Base-by-base conservation (phyloP, 2,329 filamentous ascomycete genomes). In the Pseudophaeomoniella oleicola region DNA sequence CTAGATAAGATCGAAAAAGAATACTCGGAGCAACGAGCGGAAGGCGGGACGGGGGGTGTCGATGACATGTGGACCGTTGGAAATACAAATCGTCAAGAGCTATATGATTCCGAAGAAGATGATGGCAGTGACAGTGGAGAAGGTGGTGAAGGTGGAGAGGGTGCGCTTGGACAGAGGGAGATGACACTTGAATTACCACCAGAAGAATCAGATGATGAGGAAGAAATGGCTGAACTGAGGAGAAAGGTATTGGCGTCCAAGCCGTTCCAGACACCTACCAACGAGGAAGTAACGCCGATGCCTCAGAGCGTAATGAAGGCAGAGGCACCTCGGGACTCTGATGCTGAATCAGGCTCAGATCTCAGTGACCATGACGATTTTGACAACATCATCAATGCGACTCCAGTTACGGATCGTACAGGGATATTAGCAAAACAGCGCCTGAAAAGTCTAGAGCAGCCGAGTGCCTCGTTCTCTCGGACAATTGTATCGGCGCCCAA, bases 371-470 rank as follows among this genome's bases (percentile, higher is more conserved):
- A 75, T 12, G 80, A 90, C 37, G 80, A 85, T 35, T 94, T 96
- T 52, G 88, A 96, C 52, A 80, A 80, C 46, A 92, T 98, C 56
- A 93, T 94, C 51, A 76, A 87, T 47, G 88, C 90, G 0, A 88
- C 84, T 3, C 85, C 85, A 0, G 75, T 92, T 13, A 94, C 87
- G 0, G 88, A 94, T 54, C 74, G 80, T 37, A 82, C 81, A 10
- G 88, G 88, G 0, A 78, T 81, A 32, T 62, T 67, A 30, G 70
- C 73, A 2, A 75, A 73, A 46, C 67, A 79, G 53, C 63, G 68
- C 36, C 64, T 69, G 42, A 66, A 62, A 34, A 60, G 56, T 30
- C 64, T 66, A 42, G 64, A 71, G 39, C 59, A 57, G 16, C 51
- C 63, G 16, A 66, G 57, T 42, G 67, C 60, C 5, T 63, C 60